phyloP scores from a whole-genome alignment of 306 rosid genomes.

The Prunus davidiana region DNA sequence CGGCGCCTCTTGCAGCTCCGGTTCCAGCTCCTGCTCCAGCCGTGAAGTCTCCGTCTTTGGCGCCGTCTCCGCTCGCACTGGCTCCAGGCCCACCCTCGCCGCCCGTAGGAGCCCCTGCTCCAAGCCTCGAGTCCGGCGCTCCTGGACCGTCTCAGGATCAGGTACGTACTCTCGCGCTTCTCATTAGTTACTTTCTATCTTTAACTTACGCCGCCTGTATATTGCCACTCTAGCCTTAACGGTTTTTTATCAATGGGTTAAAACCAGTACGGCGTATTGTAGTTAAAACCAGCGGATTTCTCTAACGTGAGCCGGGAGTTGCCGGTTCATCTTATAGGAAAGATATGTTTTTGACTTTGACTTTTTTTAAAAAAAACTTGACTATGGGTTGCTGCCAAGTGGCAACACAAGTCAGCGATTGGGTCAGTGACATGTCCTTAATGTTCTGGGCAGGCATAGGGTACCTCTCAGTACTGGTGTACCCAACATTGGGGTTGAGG shows the following conservation, averaged over 20 bases:
- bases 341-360: neutral
- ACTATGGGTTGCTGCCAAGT: neutral
- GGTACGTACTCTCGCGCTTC: slow-evolving; percentile 23
- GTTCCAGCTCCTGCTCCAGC: slow-evolving; percentile 58
- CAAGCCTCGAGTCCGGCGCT: slow-evolving; percentile 31
- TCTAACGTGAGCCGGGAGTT: neutral
- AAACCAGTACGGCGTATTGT: neutral
- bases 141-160: slow-evolving; percentile 50
- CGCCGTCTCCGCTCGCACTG: slow-evolving; percentile 38
- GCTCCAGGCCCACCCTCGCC: slow-evolving; percentile 42
- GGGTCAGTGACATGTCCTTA: neutral
- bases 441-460: no score
- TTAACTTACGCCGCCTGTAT: neutral
- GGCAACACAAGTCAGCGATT: neutral
- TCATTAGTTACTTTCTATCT: neutral
- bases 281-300: neutral
- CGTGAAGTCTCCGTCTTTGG: slow-evolving; percentile 38
- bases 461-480: no score
- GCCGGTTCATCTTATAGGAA: no score
- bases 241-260: neutral
- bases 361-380: neutral
- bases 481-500: no score
- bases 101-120: slow-evolving; percentile 58
- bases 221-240: neutral
- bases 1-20: slow-evolving; percentile 39